phyloP scores from a whole-genome alignment of 805 yeast genomes.

The Saturnispora silvae region DNA sequence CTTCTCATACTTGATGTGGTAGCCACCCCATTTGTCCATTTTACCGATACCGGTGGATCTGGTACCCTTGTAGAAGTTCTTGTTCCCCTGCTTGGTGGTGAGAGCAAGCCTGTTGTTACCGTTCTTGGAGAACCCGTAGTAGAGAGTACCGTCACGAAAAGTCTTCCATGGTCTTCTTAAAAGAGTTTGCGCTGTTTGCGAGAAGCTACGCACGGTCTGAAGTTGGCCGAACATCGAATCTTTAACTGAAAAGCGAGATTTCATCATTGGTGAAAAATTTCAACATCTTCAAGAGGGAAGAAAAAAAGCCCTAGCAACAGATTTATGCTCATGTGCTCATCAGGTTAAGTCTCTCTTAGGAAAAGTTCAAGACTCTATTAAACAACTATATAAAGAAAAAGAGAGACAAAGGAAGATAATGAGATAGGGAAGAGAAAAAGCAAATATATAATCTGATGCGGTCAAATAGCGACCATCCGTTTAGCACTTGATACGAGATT shows the following conservation, averaged over 20 bases:
- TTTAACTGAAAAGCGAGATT: neutral
- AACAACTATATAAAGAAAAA: too few species aligned
- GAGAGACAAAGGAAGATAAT: too few species aligned
- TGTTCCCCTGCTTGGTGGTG: conserved; percentile 90
- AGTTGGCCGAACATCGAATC: neutral
- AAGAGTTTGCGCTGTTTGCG: conserved; percentile 20
- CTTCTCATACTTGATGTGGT: conserved; percentile 68
- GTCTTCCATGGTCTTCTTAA: conserved; percentile 87
- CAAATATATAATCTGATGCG: too few species aligned
- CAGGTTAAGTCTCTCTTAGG: too few species aligned
- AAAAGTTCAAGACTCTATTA: too few species aligned
- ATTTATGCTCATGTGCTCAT: too few species aligned
- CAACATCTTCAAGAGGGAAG: too few species aligned
- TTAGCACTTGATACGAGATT: conserved; percentile 2
- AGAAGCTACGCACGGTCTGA: conserved; percentile 7
- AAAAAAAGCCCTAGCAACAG: too few species aligned
- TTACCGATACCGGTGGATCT: conserved; percentile 93
- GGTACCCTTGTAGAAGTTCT: conserved; percentile 91
- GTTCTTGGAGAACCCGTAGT: conserved; percentile 66
- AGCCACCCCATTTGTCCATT: conserved; percentile 41
- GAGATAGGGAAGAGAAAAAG: too few species aligned
- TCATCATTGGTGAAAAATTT: neutral
- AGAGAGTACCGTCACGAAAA: conserved; percentile 69
- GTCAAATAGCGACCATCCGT: conserved; percentile 7
- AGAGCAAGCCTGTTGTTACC: conserved; percentile 80